Conservation (phyloP, 2,329 filamentous ascomycete species). For the Peltaster fructicola region DNA sequence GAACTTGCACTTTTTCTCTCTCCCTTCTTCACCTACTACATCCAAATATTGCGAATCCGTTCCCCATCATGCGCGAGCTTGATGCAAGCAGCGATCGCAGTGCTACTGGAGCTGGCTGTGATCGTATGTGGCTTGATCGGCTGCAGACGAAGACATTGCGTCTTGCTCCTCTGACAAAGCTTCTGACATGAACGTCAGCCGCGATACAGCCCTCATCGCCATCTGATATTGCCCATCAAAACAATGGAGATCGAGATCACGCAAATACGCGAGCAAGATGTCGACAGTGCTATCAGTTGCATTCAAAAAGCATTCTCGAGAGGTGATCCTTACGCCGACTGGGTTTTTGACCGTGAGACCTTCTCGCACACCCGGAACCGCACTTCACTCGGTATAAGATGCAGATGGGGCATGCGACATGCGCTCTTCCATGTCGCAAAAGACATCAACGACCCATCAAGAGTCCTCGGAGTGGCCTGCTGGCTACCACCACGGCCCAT, state of each 20-base stretch:
- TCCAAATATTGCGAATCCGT: too few relatives aligned
- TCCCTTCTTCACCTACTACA: too few relatives aligned
- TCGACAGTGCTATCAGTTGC: constrained; percentile 44
- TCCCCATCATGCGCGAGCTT: too few relatives aligned
- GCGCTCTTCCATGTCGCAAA: constrained; percentile 54
- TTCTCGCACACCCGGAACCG: constrained; percentile 44
- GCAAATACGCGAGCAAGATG: constrained; percentile 39
- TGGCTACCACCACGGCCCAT: constrained; percentile 41
- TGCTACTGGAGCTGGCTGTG: too few relatives aligned
- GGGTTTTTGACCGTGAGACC: constrained; percentile 35
- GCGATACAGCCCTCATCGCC: too few relatives aligned
- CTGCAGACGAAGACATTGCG: too few relatives aligned
- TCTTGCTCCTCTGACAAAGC: too few relatives aligned
- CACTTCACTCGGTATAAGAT: constrained; percentile 45
- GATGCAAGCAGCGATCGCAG: too few relatives aligned
- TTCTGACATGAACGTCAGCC: too few relatives aligned
- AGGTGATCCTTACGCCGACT: constrained; percentile 48
- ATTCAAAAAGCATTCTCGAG: constrained; percentile 46
- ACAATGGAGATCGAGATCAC: constrained; percentile 42
- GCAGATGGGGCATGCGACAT: constrained; percentile 52
- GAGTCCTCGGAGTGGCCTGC: constrained; percentile 53
- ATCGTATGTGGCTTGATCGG: too few relatives aligned
- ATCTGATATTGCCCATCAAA: too few relatives aligned
- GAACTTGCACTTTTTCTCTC: too few relatives aligned
- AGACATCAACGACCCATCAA: constrained; percentile 25